Percentiles rank a stretch among this genome's conserved stretches.
phyloP scores from a whole-genome alignment of 1,139 yeast species.

The Martiniozyma asiatica region DNA sequence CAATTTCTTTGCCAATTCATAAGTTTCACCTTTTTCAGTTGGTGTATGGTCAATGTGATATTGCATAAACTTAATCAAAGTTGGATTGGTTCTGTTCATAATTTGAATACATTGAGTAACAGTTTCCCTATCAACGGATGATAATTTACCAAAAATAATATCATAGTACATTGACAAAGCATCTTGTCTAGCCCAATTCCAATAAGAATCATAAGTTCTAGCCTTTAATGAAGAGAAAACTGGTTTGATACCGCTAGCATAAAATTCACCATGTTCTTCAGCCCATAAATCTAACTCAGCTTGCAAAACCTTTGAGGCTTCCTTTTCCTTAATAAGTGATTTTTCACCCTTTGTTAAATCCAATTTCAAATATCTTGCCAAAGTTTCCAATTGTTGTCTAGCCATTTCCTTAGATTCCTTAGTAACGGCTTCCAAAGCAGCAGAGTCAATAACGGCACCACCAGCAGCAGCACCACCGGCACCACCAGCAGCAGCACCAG shows the following conservation, averaged over 20 bases:
- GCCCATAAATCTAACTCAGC: slow-evolving; percentile 87
- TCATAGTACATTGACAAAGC: slow-evolving; percentile 88
- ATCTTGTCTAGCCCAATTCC: slow-evolving; percentile 99
- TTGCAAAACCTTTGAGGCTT: slow-evolving; percentile 74
- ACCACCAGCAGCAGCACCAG: slow-evolving; percentile 34
- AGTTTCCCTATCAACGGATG: slow-evolving; percentile 87
- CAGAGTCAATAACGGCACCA: slow-evolving; percentile 87
- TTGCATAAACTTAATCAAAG: slow-evolving; percentile 92
- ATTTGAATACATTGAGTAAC: slow-evolving; percentile 93
- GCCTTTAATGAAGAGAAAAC: slow-evolving; percentile 87
- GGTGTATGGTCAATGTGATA: slow-evolving; percentile 93
- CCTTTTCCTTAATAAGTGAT: slow-evolving; percentile 75
- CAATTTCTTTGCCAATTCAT: slow-evolving; percentile 75
- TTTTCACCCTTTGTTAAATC: slow-evolving; percentile 89
- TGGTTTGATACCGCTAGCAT: slow-evolving; percentile 85
- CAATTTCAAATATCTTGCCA: slow-evolving; percentile 87
- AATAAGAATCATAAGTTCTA: slow-evolving; percentile 90
- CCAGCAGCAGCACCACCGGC: slow-evolving; percentile 40
- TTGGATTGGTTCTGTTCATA: slow-evolving; percentile 94
- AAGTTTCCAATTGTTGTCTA: slow-evolving; percentile 87
- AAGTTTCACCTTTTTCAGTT: slow-evolving; percentile 75
- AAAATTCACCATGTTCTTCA: slow-evolving; percentile 90
- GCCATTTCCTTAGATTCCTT: slow-evolving; percentile 85
- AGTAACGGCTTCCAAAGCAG: slow-evolving; percentile 89
- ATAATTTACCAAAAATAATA: slow-evolving; percentile 85